Evolutionary conservation across 805 yeast species (phyloP), one percentile per base, ranked within the genome.

Genomic region (Kurtzmaniella cleridarum): DNA sequence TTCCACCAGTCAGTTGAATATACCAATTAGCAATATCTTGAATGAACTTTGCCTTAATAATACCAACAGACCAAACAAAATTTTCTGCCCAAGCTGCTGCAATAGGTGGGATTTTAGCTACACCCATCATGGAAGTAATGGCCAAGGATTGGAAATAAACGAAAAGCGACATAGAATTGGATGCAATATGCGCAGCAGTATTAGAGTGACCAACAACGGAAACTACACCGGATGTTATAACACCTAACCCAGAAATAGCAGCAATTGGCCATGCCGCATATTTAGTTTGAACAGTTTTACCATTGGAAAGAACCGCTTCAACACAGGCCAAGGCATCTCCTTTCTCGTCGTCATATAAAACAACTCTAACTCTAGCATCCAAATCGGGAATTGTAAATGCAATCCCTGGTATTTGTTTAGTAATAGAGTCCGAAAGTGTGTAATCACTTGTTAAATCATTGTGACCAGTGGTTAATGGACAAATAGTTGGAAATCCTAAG

Each of bases 41-140:
- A 78, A 91, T 83, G 53, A 89, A 86, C 11, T 64, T 60, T 6
- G 80, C 78, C 39, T 75, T 74, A 51, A 93, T 85, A 47, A 91
- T 81, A 34, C 98, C 98, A 76, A 91, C 76, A 1, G 97, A 81
- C 98, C 98, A 91, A 62, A 79, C 81, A 70, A 93, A 93, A 66
- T 91, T 93, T 63, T 91, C 96, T 26, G 95, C 81, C 98, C 98
- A 91, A 2, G 98, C 90, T 2, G 95, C 88, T 4, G 97, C 98
- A 49, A 93, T 90, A 2, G 98, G 98, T 2, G 98, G 98, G 15
- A 88, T 85, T 44, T 78, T 70, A 15, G 87, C 76, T 24, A 91
- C 97, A 41, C 95, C 96, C 89, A 89, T 83, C 96, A 93, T 90
- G 13, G 95, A 77, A 14, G 91, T 83, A 43, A 91, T 80, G 15